phyloP scores from a whole-genome alignment of 768 basidiomycete genomes.

The Holtermanniella nyarrowii region DNA sequence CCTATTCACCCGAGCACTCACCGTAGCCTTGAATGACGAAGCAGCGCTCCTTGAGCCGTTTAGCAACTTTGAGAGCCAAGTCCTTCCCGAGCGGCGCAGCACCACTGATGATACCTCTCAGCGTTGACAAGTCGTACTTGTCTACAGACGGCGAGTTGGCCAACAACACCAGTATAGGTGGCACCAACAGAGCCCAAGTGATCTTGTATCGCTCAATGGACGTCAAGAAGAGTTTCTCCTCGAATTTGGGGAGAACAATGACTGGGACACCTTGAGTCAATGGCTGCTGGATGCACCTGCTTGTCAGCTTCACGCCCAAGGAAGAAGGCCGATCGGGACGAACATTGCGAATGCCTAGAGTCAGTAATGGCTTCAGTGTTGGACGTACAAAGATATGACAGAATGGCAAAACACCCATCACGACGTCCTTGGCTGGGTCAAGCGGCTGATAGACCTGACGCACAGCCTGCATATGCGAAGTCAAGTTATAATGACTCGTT shows the following conservation, averaged over 20 bases:
- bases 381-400: constrained; percentile 47
- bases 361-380: not conserved
- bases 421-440: constrained; percentile 44
- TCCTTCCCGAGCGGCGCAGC: constrained; percentile 69
- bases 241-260: constrained; percentile 52
- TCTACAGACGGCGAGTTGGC: constrained; percentile 55
- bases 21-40: constrained; percentile 40
- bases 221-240: constrained; percentile 57
- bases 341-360: constrained; percentile 7
- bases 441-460: constrained; percentile 45
- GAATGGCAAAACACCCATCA: constrained; percentile 59
- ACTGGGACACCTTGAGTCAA: constrained; percentile 33
- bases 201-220: constrained; percentile 54
- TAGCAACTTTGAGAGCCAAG: constrained; percentile 49
- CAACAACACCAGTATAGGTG: constrained; percentile 72
- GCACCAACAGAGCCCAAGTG: constrained; percentile 45
- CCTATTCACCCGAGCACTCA: not conserved
- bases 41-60: constrained; percentile 29
- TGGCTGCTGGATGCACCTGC: constrained; percentile 28
- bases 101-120: constrained; percentile 56
- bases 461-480: constrained; percentile 51
- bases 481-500: constrained; percentile 51
- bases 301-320: constrained; percentile 1
- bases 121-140: constrained; percentile 56
- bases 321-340: not conserved